These are phyloP conservation scores for Berkeleyomyces rouxiae DNA, from an alignment of 2,329 filamentous ascomycete genomes.

Conservation along the genomic window DNA sequence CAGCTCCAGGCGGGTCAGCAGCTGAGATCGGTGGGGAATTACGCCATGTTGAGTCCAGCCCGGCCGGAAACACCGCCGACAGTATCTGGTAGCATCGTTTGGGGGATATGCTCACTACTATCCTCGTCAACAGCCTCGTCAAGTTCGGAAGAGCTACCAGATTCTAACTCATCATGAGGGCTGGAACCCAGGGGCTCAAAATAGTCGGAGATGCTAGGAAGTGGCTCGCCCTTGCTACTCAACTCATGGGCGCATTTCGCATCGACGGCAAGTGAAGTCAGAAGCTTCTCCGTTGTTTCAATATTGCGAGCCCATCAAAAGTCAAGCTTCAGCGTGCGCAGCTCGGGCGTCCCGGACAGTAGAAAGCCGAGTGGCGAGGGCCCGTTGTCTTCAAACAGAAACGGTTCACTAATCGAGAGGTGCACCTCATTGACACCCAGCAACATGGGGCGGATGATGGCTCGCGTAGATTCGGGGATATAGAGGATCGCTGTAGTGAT, in stretches of 20 bases:
- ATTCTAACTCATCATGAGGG: too few species aligned
- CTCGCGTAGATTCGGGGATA: background rate
- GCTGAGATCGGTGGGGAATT: background rate
- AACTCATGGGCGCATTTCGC: background rate
- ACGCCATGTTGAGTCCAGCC: background rate
- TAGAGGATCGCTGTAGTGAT: background rate
- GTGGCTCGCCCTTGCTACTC: background rate
- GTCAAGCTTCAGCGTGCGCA: background rate
- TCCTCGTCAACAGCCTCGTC: too few species aligned
- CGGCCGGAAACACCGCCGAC: too few species aligned
- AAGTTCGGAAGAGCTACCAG: too few species aligned
- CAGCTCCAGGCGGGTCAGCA: background rate
- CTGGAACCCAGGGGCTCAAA: too few species aligned
- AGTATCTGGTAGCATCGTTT: background rate
- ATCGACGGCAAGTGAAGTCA: background rate
- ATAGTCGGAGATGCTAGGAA: background rate
- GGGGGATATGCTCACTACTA: too few species aligned
- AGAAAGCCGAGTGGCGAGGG: slow-evolving; percentile 1
- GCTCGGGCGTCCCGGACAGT: background rate
- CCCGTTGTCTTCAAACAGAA: background rate
- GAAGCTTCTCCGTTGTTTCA: background rate
- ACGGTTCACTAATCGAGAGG: background rate
- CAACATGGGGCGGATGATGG: background rate
- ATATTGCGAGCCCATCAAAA: too few species aligned
- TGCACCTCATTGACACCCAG: background rate